Evolutionary conservation across 495 filamentous ascomycete genomes (phyloP), one percentile per base, ranked within the genome.

Genomic region (Penicillium coffeae): DNA sequence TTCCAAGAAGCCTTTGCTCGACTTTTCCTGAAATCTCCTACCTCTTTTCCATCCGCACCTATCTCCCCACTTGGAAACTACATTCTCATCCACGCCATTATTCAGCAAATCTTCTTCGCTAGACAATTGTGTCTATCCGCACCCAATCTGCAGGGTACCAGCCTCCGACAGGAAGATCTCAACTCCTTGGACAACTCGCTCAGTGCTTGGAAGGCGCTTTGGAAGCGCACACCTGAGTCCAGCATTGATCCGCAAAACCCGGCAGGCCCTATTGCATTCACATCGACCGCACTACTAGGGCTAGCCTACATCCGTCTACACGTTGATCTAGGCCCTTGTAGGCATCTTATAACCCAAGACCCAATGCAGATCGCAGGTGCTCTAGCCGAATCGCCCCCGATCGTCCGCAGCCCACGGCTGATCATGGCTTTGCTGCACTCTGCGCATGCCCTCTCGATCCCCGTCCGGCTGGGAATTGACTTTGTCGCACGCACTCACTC

Each of bases 61-160:
- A 70, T 76, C 19, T 78, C 77, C 1, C 74, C 77, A 3, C 66
- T 80, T 8, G 73, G 74, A 0, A 78, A 77, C 47, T 79, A 80
- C 50, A 71, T 80, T 43, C 62, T 79, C 5, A 77, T 80, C 20
- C 74, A 78, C 51, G 75, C 72, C 18, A 56, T 80, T 9, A 74
- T 78, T 15, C 73, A 78, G 50, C 74, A 78, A 35, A 77, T 79
- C 3, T 79, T 77, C 56, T 72, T 79, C 47, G 69, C 70, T 35
- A 71, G 72, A 25, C 70, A 75, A 51, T 64, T 76, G 14, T 74
- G 71, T 43, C 64, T 74, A 8, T 75, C 69, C 7, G 68, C 70
- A 1, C 71, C 73, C 21, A 63, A 56, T 18, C 65, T 74, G 55
- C 68, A 68, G 3, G 63, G 69, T 16, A 72, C 71, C 6, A 72